Evolutionary conservation across 2,329 filamentous ascomycete genomes (phyloP).

Genomic region (Fusarium proliferatum): DNA sequence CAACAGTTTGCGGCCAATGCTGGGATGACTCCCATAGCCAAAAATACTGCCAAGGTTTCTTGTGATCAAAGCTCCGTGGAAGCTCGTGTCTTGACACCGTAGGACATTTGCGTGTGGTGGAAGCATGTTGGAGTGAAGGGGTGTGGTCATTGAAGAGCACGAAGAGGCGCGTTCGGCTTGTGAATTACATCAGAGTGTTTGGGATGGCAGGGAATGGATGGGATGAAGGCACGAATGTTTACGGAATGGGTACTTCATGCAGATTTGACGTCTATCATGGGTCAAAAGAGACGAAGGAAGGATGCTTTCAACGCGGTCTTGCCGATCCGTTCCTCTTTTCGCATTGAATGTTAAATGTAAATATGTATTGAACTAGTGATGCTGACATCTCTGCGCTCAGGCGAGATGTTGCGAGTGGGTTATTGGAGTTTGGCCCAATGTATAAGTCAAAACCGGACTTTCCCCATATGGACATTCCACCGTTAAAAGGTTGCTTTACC

Average conservation of each 20-base stretch:
- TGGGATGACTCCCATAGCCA: background rate
- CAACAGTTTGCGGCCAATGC: background rate
- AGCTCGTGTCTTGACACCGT: slow-evolving; percentile 24
- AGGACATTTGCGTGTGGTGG: slow-evolving; percentile 23
- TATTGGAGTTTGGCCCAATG: background rate
- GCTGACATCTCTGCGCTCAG: background rate
- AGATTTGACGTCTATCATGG: slow-evolving; percentile 45
- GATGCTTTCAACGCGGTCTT: slow-evolving; percentile 36
- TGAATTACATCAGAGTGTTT: slow-evolving; percentile 36
- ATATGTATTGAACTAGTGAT: slow-evolving; percentile 1
- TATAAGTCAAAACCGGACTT: slow-evolving; percentile 16
- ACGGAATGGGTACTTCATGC: slow-evolving; percentile 40
- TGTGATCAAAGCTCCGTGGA: slow-evolving; percentile 23
- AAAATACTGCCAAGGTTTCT: slow-evolving; percentile 22
- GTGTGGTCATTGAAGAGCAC: slow-evolving; percentile 21
- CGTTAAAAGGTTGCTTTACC: background rate
- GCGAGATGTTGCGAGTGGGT: background rate
- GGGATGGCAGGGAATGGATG: slow-evolving; percentile 35
- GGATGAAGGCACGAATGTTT: slow-evolving; percentile 44
- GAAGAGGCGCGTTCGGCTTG: slow-evolving; percentile 22
- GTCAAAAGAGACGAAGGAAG: slow-evolving; percentile 44
- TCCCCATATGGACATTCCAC: slow-evolving; percentile 31
- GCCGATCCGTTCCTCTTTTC: slow-evolving; percentile 1
- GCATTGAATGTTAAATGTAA: background rate
- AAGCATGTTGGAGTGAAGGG: slow-evolving; percentile 23